A percentile compares a stretch with the other conserved stretches of the same genome.
phyloP scores from a whole-genome alignment of 371 early-diverging fungal species.

The Mortierella sp. region DNA sequence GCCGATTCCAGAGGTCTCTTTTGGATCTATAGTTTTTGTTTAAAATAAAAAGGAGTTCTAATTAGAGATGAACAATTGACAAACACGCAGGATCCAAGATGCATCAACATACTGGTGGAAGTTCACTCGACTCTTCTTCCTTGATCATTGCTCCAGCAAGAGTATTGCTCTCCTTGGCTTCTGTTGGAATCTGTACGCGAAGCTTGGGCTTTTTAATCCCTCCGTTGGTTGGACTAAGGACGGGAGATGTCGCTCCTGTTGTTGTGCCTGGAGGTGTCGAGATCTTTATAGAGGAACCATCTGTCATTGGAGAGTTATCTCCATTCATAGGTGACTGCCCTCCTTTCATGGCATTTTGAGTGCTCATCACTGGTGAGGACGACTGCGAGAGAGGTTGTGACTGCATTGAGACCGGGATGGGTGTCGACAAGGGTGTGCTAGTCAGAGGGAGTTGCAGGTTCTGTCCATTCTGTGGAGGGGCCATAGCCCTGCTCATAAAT shows the following conservation, averaged over 20 bases:
- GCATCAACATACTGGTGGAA: constrained; percentile 38
- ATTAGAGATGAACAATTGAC: not conserved
- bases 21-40: constrained; percentile 23
- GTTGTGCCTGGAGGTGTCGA: constrained; percentile 33
- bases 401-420: constrained; percentile 30
- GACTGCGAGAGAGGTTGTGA: constrained; percentile 43
- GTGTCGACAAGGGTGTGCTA: constrained; percentile 30
- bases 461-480: constrained; percentile 34
- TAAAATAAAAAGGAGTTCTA: not conserved
- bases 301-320: constrained; percentile 51
- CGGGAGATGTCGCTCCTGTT: constrained; percentile 40
- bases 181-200: constrained; percentile 47
- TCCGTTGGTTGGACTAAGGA: constrained; percentile 48
- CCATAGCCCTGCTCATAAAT: constrained; percentile 29
- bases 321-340: constrained; percentile 54
- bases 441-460: constrained; percentile 30
- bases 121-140: constrained; percentile 53
- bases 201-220: constrained; percentile 49
- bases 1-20: constrained; percentile 50
- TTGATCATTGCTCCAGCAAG: constrained; percentile 55
- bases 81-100: not conserved
- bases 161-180: constrained; percentile 46
- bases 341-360: constrained; percentile 46
- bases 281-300: constrained; percentile 46
- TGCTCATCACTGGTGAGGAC: constrained; percentile 43